A percentile compares a stretch with the other conserved stretches of the same genome.
phyloP scores from a whole-genome alignment of 768 basidiomycete genomes.

The Boletus bicolor region DNA sequence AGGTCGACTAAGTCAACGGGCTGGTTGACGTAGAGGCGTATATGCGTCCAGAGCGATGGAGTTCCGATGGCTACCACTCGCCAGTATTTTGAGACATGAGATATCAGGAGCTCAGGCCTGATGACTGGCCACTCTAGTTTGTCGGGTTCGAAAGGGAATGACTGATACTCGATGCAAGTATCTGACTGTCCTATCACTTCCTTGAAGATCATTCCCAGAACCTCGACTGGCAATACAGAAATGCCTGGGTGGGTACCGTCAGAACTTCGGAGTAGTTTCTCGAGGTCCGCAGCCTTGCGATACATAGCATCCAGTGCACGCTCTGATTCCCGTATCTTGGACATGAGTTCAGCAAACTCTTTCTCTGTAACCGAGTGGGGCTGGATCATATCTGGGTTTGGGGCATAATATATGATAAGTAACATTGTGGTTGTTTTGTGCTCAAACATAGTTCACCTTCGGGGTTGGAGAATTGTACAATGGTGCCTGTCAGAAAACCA shows the following conservation, averaged over 20 bases:
- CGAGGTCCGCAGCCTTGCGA: constrained; percentile 13
- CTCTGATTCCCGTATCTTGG: constrained; percentile 19
- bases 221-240: constrained; percentile 26
- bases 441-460: constrained; percentile 10
- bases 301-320: constrained; percentile 19
- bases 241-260: neutral
- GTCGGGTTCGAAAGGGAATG: neutral
- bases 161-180: neutral
- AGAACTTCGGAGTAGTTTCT: constrained; percentile 4
- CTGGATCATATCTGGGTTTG: constrained; percentile 11
- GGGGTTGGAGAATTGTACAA: neutral
- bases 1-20: constrained; percentile 25
- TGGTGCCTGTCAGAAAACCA: neutral
- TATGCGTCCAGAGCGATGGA: constrained; percentile 40
- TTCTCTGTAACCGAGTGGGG: constrained; percentile 3
- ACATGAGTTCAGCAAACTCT: constrained; percentile 20
- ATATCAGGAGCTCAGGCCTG: constrained; percentile 34
- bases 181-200: constrained; percentile 12
- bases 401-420: neutral
- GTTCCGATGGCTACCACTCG: constrained; percentile 36
- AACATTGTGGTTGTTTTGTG: neutral
- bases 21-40: constrained; percentile 27
- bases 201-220: constrained; percentile 27
- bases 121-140: constrained; percentile 7
- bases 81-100: constrained; percentile 44